Evolutionary conservation across 202 grass and related monocot genomes (phyloP), one percentile per base, ranked within the genome.

Genomic region (Cymbopogon flexuosus): DNA sequence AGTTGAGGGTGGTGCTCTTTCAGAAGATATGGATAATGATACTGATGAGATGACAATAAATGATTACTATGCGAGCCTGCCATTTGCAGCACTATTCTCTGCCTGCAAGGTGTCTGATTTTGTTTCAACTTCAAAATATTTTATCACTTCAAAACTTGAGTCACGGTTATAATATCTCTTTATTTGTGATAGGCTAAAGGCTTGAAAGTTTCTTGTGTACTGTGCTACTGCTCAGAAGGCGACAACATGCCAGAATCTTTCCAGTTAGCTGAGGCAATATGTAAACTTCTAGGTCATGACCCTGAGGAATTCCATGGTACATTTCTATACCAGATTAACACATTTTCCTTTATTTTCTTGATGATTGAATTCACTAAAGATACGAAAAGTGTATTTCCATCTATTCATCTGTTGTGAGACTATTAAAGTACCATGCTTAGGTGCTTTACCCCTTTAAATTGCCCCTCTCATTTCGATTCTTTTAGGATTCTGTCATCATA

Each of bases 221-320:
- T 93, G 73, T 89, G 94, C 73, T 97, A 97, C 79, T 97, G 94
- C 68, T 97, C 94, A 36, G 95, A 97, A 90, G 95, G 92, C n/a
- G 92, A 94, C 62, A 97, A 94, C 79, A 89, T 97, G 65, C 86
- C 90, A 86, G 92, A 97, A 81, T 92, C 95, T 52, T 97, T 97
- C 73, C 88, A 92, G 46, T 91, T 94, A 71, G 81, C 92, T 68
- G 77, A 88, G 23, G 91, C 90, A 77, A 72, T 82, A 72, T 93
- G 95, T 62, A 94, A 90, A 85, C 49, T 93, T 79, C 34, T 88
- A 76, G 90, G 78, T 64, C 51, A 88, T 75, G 84, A 35, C 62
- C 84, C 86, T 78, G 88, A 91, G 68, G 86, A 88, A 23, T 93
- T 94, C 64, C 76, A 81, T 16, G 90, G 95, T 94, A 90, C 34